Conservation (phyloP, 345 rosid species). For the Dipteronia sinensis region DNA sequence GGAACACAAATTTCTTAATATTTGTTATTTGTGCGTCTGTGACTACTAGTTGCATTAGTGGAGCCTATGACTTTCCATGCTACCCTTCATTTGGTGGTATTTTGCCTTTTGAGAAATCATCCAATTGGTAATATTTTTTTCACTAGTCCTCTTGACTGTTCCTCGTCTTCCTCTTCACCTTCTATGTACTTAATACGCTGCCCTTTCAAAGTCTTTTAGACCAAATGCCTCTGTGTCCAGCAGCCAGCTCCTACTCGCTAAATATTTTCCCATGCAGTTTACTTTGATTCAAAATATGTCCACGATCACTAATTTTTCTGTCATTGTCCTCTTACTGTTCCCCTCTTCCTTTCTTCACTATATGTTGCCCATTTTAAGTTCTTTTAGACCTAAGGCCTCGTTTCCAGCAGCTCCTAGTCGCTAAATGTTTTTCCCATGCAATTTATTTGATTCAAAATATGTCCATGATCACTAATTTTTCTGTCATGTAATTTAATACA, state of each 20-base stretch:
- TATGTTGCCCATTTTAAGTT: neutral
- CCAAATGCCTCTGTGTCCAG: neutral
- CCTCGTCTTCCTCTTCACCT: neutral
- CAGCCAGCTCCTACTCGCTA: neutral
- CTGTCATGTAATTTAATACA: neutral
- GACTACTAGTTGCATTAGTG: neutral
- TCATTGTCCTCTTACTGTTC: neutral
- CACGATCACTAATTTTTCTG: neutral
- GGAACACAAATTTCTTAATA: neutral
- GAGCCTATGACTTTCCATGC: neutral
- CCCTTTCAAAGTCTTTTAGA: neutral
- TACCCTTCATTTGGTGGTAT: neutral
- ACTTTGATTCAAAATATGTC: neutral
- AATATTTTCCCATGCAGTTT: neutral
- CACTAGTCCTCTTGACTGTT: neutral
- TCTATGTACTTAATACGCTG: neutral
- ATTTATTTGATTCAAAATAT: neutral
- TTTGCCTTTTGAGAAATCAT: neutral
- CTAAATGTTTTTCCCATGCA: neutral
- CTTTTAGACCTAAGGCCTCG: neutral
- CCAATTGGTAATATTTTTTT: neutral
- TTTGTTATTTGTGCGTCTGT: neutral
- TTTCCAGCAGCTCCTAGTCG: neutral
- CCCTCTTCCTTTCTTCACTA: neutral
- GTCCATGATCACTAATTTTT: neutral